These are phyloP conservation scores for Cyclostephanos tholiformis DNA, from an alignment of 108 stramenopile genomes.

Conservation along the genomic window DNA sequence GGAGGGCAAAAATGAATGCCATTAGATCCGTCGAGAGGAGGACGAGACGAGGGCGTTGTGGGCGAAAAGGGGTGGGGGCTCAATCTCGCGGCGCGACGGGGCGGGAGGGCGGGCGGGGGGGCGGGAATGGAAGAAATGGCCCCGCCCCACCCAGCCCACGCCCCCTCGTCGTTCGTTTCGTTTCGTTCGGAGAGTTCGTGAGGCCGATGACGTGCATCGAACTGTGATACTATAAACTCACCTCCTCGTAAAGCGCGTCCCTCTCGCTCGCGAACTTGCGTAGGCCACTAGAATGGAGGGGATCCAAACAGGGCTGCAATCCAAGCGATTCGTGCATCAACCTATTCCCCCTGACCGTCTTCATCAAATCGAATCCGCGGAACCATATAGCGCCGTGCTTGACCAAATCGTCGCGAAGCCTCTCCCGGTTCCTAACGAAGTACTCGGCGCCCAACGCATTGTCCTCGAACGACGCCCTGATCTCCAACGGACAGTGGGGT, in stretches of 20 bases:
- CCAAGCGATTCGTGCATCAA: conserved; percentile 83
- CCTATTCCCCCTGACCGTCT: conserved; percentile 70
- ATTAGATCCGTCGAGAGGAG: too few relatives aligned
- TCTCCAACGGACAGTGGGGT: conserved; percentile 68
- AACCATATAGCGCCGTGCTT: conserved; percentile 89
- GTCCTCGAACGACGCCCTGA: conserved; percentile 62
- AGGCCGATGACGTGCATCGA: too few relatives aligned
- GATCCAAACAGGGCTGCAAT: conserved; percentile 89
- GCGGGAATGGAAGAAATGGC: too few relatives aligned
- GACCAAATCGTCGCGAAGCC: conserved; percentile 64
- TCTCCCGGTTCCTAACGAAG: conserved; percentile 67
- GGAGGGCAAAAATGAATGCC: too few relatives aligned
- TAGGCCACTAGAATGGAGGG: conserved; percentile 87
- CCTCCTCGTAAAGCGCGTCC: conserved; percentile 91
- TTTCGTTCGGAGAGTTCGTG: too few relatives aligned
- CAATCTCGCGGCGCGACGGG: too few relatives aligned
- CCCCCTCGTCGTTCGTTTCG: background rate
- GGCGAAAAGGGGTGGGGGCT: too few relatives aligned
- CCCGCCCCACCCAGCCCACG: too few relatives aligned
- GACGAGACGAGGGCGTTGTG: too few relatives aligned
- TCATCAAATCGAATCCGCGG: conserved; percentile 86
- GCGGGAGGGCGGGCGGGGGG: too few relatives aligned
- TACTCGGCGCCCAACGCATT: conserved; percentile 71
- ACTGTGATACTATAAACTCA: too few relatives aligned
- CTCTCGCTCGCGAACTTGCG: conserved; percentile 90